Evolutionary conservation across 345 rosid genomes (phyloP), one percentile per base, ranked within the genome.

Genomic region (Eucalyptus shirleyi): DNA sequence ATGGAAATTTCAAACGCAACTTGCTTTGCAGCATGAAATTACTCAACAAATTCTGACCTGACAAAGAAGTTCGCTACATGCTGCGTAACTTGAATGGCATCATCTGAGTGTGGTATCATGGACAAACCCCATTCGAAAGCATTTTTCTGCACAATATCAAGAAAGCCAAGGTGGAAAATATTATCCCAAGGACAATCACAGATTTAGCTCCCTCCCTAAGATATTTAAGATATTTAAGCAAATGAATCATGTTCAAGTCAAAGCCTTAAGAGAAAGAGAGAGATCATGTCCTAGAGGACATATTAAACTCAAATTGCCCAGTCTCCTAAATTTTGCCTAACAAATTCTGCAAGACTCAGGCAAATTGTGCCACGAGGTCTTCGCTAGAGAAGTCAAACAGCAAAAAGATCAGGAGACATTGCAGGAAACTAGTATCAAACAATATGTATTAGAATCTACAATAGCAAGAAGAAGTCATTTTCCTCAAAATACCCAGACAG

Each of bases 61-160:
- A 98, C 93, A 86, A 97, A 92, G 90, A 90, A 94, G 92, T 97
- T 98, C 11, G 99, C 99, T 56, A 92, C 93, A 86, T 93, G 95
- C 90, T 97, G 99, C 42, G 99, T 97, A 92, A 96, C 99, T 88
- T 93, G 96, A 90, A 96, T 95, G 88, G 98, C 99, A 11, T 97
- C 98, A 51, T 96, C 98, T 7, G 99, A 93, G 94, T 97, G 99
- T 42, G 99, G 99, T 90, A 98, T 97, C 92, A 86, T 92, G 23
- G 95, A 91, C 90, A 88, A 91, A 87, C 98, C 98, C 99, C 99
- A 98, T 91, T 98, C 99, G 67, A 98, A 97, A 91, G 99, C 98
- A 92, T 98, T 97, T 95, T 97, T 97, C 99, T 98, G 96, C 93
- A 92, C 37, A 21, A 50, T 60, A 37, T 50, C 9, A 82, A 49